Evolutionary conservation across 768 basidiomycete genomes (phyloP), one percentile per base, ranked within the genome.

Genomic region (Pleurotus tuber-regium): DNA sequence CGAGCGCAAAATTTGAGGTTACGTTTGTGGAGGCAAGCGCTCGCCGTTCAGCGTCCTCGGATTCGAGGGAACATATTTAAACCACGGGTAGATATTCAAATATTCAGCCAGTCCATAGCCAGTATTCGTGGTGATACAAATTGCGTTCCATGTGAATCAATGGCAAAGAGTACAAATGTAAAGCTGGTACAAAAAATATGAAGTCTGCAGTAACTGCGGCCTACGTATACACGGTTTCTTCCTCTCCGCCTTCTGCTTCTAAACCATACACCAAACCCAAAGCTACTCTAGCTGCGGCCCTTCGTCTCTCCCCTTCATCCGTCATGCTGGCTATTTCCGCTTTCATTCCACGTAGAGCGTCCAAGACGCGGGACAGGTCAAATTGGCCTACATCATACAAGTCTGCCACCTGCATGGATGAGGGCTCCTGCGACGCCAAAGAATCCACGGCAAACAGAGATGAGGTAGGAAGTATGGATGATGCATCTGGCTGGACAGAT

Each of bases 211-310:
- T n/a, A n/a, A n/a, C n/a, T n/a, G n/a, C n/a, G 14, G 14, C 16
- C 30, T 30, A 48, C 10, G 46, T 48, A 35, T 48, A 48, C 30
- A 48, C 31, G 3, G 21, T 14, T 25, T 21, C 21, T 3, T 48
- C 46, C 9, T 48, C 46, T 23, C 16, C 21, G 31, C 46, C 23
- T 14, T 31, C 51, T 24, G 48, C 26, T 11, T 77, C 73, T 48
- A 90, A 66, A 2, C 87, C 88, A 64, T 88, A 86, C 4, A 84
- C 87, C 44, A 91, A 66, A 1, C 86, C 86, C 0, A 91, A 69
- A 19, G 89, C 87, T 18, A 87, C 86, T 40, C 73, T 71, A 6
- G 89, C 89, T 0, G 89, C 89, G 21, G 87, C 83, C 58, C 71
- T 78, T 57, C 84, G 71, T 56, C 82, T 72, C 66, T 86, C 86